These are phyloP conservation scores for Cyclanthera cordifolia DNA, from an alignment of 306 rosid species.

Conservation along the genomic window DNA sequence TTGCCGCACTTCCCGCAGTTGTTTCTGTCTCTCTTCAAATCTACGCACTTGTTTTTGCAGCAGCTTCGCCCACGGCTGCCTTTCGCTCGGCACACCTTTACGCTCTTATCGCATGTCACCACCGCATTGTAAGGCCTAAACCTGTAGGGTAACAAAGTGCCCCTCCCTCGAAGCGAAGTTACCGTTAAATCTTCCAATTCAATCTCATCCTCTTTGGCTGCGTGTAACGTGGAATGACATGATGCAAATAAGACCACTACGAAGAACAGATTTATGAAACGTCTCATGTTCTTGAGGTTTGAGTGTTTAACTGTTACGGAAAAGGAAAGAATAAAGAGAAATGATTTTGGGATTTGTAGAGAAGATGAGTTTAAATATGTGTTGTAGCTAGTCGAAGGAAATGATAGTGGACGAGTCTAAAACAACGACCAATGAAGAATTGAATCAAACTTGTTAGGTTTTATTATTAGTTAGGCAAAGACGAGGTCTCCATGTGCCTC, in stretches of 20 bases:
- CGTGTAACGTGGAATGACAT: neutral
- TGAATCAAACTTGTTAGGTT: neutral
- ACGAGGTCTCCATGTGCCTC: neutral
- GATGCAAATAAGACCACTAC: neutral
- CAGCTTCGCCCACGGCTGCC: slow-evolving; percentile 25
- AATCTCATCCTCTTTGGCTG: neutral
- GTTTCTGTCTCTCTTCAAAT: slow-evolving; percentile 15
- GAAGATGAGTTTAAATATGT: neutral
- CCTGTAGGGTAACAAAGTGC: slow-evolving; percentile 20
- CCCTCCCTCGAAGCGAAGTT: slow-evolving; percentile 20
- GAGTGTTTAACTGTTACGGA: neutral
- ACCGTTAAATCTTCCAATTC: neutral
- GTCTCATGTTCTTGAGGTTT: neutral
- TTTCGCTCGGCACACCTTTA: slow-evolving; percentile 26
- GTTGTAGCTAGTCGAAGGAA: neutral
- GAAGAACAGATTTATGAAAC: neutral
- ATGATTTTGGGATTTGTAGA: neutral
- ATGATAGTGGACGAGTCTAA: slow-evolving; percentile 2
- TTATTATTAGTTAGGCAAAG: neutral
- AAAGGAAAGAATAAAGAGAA: neutral
- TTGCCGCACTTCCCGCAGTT: slow-evolving; percentile 63
- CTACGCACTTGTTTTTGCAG: neutral
- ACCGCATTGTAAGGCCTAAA: neutral
- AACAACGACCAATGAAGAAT: neutral
- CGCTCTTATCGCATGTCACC: slow-evolving; percentile 36